phyloP scores from a whole-genome alignment of 2,329 filamentous ascomycete species.

The Coniochaeta hoffmannii region DNA sequence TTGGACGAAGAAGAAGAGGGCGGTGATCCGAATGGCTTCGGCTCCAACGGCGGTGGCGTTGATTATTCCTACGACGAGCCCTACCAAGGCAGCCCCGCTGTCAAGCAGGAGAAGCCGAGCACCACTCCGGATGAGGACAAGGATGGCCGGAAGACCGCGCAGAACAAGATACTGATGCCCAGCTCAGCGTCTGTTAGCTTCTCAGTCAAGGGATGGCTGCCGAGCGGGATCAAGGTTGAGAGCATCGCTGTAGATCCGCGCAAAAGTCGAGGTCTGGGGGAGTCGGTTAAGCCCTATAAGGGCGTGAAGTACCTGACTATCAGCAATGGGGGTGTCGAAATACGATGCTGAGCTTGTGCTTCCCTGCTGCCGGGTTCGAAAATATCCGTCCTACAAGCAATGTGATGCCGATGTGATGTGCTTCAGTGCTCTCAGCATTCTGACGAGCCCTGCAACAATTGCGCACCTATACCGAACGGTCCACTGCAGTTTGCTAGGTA shows the following conservation, averaged over 20 bases:
- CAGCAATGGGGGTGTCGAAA: constrained; percentile 57
- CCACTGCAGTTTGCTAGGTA: too few species aligned
- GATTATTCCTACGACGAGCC: constrained; percentile 46
- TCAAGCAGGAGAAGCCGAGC: constrained; percentile 23
- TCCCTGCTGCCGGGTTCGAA: background rate
- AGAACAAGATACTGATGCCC: constrained; percentile 74
- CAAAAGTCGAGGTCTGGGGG: constrained; percentile 77
- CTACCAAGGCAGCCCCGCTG: constrained; percentile 40
- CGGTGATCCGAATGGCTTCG: constrained; percentile 41
- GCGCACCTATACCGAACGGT: too few species aligned
- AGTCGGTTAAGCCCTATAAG: constrained; percentile 90
- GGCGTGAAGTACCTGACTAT: constrained; percentile 94
- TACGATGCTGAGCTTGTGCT: constrained; percentile 41
- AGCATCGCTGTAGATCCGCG: constrained; percentile 64
- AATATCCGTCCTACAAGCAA: background rate
- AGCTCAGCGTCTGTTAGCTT: constrained; percentile 69
- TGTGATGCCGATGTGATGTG: background rate
- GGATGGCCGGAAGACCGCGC: constrained; percentile 51
- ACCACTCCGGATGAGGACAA: constrained; percentile 31
- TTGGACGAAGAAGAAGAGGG: constrained; percentile 40
- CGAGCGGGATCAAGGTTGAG: constrained; percentile 60
- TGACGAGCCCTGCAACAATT: too few species aligned
- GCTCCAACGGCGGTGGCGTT: constrained; percentile 27
- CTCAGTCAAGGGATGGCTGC: constrained; percentile 60
- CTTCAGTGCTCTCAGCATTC: too few species aligned